Evolutionary conservation across 768 basidiomycete genomes (phyloP).

Genomic region (Butyriboletus loyo): DNA sequence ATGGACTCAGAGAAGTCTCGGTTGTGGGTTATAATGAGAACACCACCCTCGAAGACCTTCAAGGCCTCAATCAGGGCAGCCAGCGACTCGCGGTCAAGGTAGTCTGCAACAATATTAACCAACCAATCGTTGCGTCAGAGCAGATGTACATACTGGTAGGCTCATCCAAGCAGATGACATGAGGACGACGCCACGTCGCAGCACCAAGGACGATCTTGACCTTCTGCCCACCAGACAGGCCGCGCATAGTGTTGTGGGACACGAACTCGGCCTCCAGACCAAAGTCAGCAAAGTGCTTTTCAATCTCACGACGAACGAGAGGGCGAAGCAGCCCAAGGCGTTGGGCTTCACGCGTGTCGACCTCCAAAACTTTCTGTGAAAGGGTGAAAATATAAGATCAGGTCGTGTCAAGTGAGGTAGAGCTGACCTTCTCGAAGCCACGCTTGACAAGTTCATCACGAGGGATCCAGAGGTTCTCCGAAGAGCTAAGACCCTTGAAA

Average conservation of each 20-base stretch:
- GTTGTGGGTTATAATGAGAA: conserved; percentile 96
- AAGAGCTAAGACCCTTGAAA: conserved; percentile 91
- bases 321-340: conserved; percentile 92
- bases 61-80: conserved; percentile 98
- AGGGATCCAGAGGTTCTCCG: conserved; percentile 97
- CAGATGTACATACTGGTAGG: conserved; percentile 68
- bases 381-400: neutral
- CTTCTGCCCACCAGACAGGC: conserved; percentile 98
- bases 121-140: neutral
- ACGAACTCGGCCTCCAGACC: conserved; percentile 99
- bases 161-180: conserved; percentile 96
- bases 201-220: conserved; percentile 99
- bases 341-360: conserved; percentile 96
- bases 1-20: conserved; percentile 98
- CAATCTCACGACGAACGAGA: conserved; percentile 96
- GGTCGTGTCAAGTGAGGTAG: neutral
- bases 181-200: conserved; percentile 98
- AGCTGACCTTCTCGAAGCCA: conserved; percentile 86
- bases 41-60: conserved; percentile 98
- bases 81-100: conserved; percentile 98
- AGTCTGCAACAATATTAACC: conserved; percentile 51
- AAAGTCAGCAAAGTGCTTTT: conserved; percentile 99
- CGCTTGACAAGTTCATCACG: conserved; percentile 98
- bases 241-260: conserved; percentile 98
- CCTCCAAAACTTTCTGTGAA: conserved; percentile 86